Evolutionary conservation across 352 stramenopile species (phyloP).

Genomic region (Elongisporangium anandrum): DNA sequence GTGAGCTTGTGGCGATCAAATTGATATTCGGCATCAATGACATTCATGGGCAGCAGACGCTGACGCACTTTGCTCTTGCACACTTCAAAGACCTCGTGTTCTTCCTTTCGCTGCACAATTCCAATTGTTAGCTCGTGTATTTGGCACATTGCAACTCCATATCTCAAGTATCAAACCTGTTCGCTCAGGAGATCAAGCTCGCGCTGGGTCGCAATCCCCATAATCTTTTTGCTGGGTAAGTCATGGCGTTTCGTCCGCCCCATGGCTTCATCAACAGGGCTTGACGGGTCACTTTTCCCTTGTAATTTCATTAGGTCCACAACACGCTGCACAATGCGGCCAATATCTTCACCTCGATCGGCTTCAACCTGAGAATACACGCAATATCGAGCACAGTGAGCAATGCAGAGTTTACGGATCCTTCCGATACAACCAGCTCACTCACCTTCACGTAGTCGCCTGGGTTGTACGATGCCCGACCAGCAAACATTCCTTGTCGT

Average conservation of each 20-base stretch:
- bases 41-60: constrained; percentile 93
- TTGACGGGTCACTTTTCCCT: constrained; percentile 21
- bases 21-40: constrained; percentile 98
- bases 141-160: background rate
- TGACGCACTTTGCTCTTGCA: constrained; percentile 95
- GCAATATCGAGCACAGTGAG: background rate
- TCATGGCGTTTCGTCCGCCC: constrained; percentile 62
- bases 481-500: constrained; percentile 88
- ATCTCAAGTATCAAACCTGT: constrained; percentile 40
- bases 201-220: constrained; percentile 88
- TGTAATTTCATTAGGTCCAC: constrained; percentile 80
- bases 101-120: constrained; percentile 80
- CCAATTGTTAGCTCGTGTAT: no score
- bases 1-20: constrained; percentile 98
- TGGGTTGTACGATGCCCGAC: constrained; percentile 81
- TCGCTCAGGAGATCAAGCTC: constrained; percentile 90
- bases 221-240: constrained; percentile 88
- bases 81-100: constrained; percentile 95
- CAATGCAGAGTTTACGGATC: no score
- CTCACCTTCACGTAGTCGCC: constrained; percentile 93
- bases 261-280: constrained; percentile 33
- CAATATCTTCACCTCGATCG: constrained; percentile 96
- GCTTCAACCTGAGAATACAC: constrained; percentile 88
- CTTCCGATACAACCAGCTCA: no score
- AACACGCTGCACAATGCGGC: constrained; percentile 88